Conservation (phyloP, 441 rosid genomes). For the Brassica balearica region DNA sequence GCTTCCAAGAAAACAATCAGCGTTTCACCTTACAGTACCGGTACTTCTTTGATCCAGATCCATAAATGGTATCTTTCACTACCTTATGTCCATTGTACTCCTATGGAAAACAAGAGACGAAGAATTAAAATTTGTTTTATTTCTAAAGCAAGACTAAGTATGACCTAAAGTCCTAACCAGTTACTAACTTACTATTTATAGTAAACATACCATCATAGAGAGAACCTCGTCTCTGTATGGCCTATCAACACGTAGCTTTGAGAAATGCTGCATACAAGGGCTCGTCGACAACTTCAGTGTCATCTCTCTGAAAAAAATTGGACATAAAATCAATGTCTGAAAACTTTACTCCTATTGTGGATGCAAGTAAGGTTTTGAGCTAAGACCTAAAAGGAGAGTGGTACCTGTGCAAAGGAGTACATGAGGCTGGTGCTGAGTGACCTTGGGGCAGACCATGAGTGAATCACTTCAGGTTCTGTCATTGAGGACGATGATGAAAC, state of each 20-base stretch:
- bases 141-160: conserved; percentile 6
- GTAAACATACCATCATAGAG: conserved; percentile 58
- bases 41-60: conserved; percentile 73
- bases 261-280: conserved; percentile 78
- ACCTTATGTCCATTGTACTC: conserved; percentile 77
- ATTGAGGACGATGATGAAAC: conserved; percentile 31
- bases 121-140: background rate
- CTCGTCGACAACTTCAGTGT: conserved; percentile 81
- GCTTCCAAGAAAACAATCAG: background rate
- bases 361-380: conserved; percentile 7
- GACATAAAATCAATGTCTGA: background rate
- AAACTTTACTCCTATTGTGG: background rate
- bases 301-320: conserved; percentile 63
- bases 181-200: background rate
- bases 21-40: conserved; percentile 81
- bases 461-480: conserved; percentile 60
- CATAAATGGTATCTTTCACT: conserved; percentile 69
- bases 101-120: conserved; percentile 32
- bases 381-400: background rate
- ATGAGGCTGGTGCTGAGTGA: conserved; percentile 67
- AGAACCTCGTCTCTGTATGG: conserved; percentile 76
- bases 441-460: conserved; percentile 58
- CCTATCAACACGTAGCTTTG: conserved; percentile 57
- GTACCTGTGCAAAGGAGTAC: conserved; percentile 89
- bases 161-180: background rate